These are phyloP conservation scores for Blastomyces gilchristii DNA, from an alignment of 2,329 filamentous ascomycete genomes.

Conservation along the genomic window DNA sequence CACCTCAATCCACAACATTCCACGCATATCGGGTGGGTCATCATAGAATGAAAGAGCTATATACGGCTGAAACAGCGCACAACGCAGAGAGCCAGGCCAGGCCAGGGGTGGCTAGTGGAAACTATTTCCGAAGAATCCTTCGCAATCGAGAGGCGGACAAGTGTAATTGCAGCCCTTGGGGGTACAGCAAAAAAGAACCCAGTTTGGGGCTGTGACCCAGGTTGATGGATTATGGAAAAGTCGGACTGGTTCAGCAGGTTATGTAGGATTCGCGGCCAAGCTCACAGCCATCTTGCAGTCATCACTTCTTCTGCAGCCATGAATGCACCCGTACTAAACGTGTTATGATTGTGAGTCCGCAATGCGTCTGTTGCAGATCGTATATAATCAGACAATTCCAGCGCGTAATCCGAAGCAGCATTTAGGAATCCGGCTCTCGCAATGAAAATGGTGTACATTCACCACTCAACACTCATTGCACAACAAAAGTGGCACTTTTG, in stretches of 20 bases:
- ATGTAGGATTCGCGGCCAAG: neutral
- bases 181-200: neutral
- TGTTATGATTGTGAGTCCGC: too few species aligned
- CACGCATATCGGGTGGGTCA: neutral
- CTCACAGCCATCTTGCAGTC: neutral
- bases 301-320: neutral
- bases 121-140: neutral
- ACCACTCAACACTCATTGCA: conserved; percentile 6
- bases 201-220: neutral
- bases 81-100: neutral
- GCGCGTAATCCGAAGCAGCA: neutral
- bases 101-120: neutral
- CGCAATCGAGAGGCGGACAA: neutral
- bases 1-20: neutral
- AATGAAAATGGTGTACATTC: conserved; percentile 18
- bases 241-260: neutral
- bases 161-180: neutral
- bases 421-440: conserved; percentile 9
- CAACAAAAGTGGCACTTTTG: conserved; percentile 18
- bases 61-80: neutral
- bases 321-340: neutral
- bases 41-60: neutral
- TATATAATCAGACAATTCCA: neutral
- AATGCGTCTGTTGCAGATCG: neutral
- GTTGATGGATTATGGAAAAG: neutral